These are phyloP conservation scores for Fusarium compactum DNA, from an alignment of 2,329 filamentous ascomycete genomes.

Conservation along the genomic window DNA sequence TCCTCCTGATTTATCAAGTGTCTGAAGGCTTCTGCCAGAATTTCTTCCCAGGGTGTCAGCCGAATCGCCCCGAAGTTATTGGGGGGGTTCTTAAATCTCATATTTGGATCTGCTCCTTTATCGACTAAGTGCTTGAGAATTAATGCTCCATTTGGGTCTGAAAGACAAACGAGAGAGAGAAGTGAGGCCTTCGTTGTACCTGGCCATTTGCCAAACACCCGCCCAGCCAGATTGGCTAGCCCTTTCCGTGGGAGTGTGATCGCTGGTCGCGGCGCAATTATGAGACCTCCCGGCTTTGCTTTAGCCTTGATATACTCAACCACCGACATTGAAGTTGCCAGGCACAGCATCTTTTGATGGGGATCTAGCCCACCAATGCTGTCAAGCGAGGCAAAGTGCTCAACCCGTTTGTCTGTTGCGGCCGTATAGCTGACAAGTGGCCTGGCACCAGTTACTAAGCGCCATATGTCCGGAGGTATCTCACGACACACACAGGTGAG, in stretches of 20 bases:
- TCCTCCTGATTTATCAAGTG: rapidly evolving
- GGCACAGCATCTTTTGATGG: not conserved
- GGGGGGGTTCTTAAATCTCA: no score
- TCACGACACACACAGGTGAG: rapidly evolving
- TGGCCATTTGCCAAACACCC: not conserved
- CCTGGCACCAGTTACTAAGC: no score
- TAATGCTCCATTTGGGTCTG: rapidly evolving
- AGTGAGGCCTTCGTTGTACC: not conserved
- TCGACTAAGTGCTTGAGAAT: not conserved
- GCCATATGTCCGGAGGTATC: not conserved
- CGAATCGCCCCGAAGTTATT: no score
- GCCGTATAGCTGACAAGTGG: no score
- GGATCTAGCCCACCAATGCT: not conserved
- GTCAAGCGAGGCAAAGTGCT: no score
- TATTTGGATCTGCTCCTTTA: conserved; percentile 9
- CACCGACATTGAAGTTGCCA: not conserved
- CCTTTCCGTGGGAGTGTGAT: no score
- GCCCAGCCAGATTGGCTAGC: no score
- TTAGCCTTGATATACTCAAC: not conserved
- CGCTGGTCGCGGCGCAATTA: not conserved
- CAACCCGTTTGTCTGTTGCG: no score
- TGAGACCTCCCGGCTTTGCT: not conserved
- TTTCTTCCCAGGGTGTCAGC: conserved; percentile 5
- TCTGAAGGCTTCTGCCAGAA: not conserved
- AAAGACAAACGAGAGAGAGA: not conserved